Evolutionary conservation across 2,329 filamentous ascomycete species (phyloP).

Genomic region (Plectosphaerella plurivora): DNA sequence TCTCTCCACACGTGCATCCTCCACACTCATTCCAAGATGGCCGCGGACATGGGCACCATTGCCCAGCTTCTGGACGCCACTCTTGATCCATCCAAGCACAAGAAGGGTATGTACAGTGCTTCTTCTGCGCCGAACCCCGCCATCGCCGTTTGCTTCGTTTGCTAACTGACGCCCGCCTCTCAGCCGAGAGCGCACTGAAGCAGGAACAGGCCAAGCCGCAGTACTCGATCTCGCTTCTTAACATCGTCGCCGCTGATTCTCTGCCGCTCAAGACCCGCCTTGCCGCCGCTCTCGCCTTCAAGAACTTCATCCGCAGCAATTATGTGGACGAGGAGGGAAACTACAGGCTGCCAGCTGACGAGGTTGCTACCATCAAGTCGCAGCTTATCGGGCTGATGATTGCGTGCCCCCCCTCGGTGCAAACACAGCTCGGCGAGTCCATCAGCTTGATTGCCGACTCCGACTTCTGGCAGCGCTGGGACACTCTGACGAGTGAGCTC

Average conservation of each 20-base stretch:
- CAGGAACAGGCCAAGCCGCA: conserved; percentile 76
- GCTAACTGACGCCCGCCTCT: conserved; percentile 26
- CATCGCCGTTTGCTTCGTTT: conserved; percentile 18
- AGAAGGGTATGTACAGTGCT: conserved; percentile 62
- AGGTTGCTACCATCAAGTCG: conserved; percentile 87
- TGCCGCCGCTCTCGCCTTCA: conserved; percentile 89
- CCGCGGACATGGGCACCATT: conserved; percentile 54
- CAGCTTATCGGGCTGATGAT: conserved; percentile 98
- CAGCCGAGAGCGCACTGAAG: conserved; percentile 79
- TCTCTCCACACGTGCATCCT: background rate
- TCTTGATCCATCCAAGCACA: conserved; percentile 80
- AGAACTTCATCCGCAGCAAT: conserved; percentile 94
- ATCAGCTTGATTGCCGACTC: conserved; percentile 97
- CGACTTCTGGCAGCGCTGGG: conserved; percentile 94
- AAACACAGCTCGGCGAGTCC: conserved; percentile 91
- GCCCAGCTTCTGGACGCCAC: conserved; percentile 87
- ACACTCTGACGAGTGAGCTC: conserved; percentile 90
- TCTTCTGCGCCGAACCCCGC: conserved; percentile 16
- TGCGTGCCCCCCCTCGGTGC: conserved; percentile 77
- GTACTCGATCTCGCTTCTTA: conserved; percentile 84
- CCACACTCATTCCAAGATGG: conserved; percentile 38
- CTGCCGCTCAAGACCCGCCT: conserved; percentile 77
- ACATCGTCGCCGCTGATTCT: conserved; percentile 76
- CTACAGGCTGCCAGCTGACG: conserved; percentile 78
- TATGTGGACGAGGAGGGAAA: conserved; percentile 94